Conservation (phyloP, 805 yeast species). For the Ogataea nonfermentans region DNA sequence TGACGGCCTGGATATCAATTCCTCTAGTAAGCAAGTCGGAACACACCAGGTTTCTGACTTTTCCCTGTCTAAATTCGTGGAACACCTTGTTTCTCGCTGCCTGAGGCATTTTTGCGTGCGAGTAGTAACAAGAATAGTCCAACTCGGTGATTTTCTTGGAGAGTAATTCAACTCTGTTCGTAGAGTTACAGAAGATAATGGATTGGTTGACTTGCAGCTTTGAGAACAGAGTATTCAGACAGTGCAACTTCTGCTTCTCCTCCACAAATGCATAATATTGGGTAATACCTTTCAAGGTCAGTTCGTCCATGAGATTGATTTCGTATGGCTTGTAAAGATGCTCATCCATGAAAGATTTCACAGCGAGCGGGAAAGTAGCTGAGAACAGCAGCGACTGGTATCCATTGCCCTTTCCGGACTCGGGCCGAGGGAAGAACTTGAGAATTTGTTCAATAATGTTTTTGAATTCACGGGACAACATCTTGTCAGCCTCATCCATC, state of each 20-base stretch:
- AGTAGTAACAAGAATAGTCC: constrained; percentile 94
- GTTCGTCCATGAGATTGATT: constrained; percentile 95
- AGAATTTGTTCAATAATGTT: constrained; percentile 84
- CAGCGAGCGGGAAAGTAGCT: constrained; percentile 95
- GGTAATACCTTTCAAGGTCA: constrained; percentile 92
- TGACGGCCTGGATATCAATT: constrained; percentile 98
- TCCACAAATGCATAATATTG: constrained; percentile 99
- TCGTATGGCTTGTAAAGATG: constrained; percentile 91
- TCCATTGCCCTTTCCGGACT: constrained; percentile 38
- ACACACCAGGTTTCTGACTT: constrained; percentile 95
- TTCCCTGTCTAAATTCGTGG: constrained; percentile 98
- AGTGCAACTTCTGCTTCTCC: constrained; percentile 92
- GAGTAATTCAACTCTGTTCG: constrained; percentile 90
- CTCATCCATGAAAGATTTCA: constrained; percentile 86
- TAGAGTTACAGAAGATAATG: constrained; percentile 95
- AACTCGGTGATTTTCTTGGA: constrained; percentile 95
- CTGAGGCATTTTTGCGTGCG: constrained; percentile 98
- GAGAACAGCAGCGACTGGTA: constrained; percentile 86
- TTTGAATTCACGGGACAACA: constrained; percentile 88
- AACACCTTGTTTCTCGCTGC: constrained; percentile 95
- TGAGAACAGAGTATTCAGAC: constrained; percentile 91
- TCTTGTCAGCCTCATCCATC: constrained; percentile 99
- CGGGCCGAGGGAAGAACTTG: constrained; percentile 63
- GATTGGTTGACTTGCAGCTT: constrained; percentile 95
- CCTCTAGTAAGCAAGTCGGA: constrained; percentile 96